Conservation (phyloP, 305 asterid species). For the Lippia alba region DNA sequence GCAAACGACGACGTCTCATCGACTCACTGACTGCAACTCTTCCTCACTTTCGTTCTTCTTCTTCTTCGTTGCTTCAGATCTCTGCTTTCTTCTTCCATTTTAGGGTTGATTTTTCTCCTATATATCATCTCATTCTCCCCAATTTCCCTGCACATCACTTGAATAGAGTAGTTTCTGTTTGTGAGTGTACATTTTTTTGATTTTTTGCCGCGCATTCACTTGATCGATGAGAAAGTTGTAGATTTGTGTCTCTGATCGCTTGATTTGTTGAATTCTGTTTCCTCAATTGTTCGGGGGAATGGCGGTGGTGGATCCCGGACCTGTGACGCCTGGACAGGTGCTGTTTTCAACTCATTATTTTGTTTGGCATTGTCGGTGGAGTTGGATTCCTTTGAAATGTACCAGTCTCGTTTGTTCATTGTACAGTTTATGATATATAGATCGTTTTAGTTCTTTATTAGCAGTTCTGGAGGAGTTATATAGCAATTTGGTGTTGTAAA, state of each 20-base stretch:
- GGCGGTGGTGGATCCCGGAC: constrained; percentile 73
- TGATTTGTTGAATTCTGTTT: constrained; percentile 35
- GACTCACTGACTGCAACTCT: constrained; percentile 37
- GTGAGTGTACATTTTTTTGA: too few relatives aligned
- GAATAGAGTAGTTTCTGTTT: too few relatives aligned
- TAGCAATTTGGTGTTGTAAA: background rate
- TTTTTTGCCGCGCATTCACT: constrained; percentile 33
- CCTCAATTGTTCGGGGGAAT: constrained; percentile 34
- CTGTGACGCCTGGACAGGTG: constrained; percentile 85
- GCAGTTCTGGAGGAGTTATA: background rate
- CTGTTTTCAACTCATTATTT: constrained; percentile 10
- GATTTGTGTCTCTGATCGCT: constrained; percentile 44
- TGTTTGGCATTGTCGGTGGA: constrained; percentile 19
- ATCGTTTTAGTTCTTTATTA: background rate
- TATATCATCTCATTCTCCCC: constrained; percentile 31
- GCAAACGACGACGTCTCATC: constrained; percentile 64
- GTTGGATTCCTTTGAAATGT: background rate
- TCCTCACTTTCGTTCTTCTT: background rate
- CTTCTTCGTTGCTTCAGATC: constrained; percentile 67
- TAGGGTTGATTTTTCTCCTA: constrained; percentile 28
- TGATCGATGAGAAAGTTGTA: constrained; percentile 45
- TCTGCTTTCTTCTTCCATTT: constrained; percentile 42
- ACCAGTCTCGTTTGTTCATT: constrained; percentile 5
- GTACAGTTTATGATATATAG: constrained; percentile 6
- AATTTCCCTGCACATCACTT: background rate